Conservation (phyloP, 345 rosid species). For the Erucastrum elatum region DNA sequence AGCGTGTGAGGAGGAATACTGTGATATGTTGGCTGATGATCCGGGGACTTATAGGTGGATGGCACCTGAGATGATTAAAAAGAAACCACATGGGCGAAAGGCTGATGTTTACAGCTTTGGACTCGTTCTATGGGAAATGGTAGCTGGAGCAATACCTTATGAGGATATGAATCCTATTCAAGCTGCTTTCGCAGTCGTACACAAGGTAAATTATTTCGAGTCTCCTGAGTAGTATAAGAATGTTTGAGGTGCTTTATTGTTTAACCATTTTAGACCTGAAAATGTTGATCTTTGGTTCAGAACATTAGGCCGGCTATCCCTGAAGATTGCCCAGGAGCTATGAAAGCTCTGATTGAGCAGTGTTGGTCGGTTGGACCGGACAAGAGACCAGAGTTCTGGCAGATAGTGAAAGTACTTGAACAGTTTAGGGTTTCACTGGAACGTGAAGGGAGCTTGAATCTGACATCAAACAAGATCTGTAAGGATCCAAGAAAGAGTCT, state of each 20-base stretch:
- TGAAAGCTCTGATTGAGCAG: conserved; percentile 87
- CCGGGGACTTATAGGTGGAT: conserved; percentile 99
- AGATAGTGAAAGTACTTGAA: conserved; percentile 86
- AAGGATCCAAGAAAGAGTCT: conserved; percentile 82
- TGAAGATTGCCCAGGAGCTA: conserved; percentile 58
- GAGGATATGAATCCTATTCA: conserved; percentile 99
- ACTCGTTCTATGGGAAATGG: conserved; percentile 96
- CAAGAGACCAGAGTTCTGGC: conserved; percentile 96
- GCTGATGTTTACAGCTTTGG: conserved; percentile 98
- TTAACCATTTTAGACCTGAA: conserved; percentile 7
- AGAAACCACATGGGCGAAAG: conserved; percentile 75
- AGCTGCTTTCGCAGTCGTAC: conserved; percentile 98
- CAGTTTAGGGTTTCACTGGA: conserved; percentile 66
- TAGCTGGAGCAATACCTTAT: conserved; percentile 85
- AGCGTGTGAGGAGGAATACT: conserved; percentile 86
- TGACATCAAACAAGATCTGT: conserved; percentile 47
- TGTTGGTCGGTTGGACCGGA: conserved; percentile 90
- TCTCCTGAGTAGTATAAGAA: neutral
- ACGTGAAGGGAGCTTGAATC: conserved; percentile 65
- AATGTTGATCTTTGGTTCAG: conserved; percentile 42
- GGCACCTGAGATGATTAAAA: conserved; percentile 99
- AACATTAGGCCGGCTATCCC: conserved; percentile 87
- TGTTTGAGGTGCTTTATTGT: neutral
- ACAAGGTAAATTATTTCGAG: conserved; percentile 56
- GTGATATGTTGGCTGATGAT: conserved; percentile 84